phyloP scores from a whole-genome alignment of 371 early-diverging fungal species.

The Mortierella sp. region DNA sequence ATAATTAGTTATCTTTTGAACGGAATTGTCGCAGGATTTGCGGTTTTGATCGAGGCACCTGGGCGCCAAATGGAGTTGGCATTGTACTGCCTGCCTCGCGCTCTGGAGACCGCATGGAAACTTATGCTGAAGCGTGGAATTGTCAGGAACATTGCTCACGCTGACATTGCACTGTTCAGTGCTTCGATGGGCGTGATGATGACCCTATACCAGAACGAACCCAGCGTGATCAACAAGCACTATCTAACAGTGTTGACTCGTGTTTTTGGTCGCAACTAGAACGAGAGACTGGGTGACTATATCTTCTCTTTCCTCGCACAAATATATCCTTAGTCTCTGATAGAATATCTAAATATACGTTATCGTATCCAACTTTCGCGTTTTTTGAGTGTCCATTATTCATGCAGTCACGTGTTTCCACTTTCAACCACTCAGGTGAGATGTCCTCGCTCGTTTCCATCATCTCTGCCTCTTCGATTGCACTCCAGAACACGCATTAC shows the following conservation, averaged over 20 bases:
- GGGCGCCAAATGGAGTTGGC: constrained; percentile 83
- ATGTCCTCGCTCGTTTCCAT: background rate
- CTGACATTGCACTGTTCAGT: constrained; percentile 76
- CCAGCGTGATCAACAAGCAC: constrained; percentile 73
- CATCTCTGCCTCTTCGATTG: background rate
- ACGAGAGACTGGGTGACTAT: background rate
- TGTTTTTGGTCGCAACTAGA: constrained; percentile 78
- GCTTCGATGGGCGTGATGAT: constrained; percentile 82
- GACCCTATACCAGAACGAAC: constrained; percentile 85
- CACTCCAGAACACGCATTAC: background rate
- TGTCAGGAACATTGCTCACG: constrained; percentile 59
- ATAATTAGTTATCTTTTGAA: constrained; percentile 61
- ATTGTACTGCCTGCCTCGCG: constrained; percentile 84
- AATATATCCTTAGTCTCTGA: too few relatives aligned
- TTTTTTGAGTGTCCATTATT: too few relatives aligned
- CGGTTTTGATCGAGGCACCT: constrained; percentile 78
- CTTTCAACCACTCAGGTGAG: too few relatives aligned
- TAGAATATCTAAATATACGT: too few relatives aligned
- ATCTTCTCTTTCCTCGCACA: background rate
- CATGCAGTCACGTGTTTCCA: too few relatives aligned
- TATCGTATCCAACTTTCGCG: too few relatives aligned
- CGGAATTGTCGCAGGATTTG: constrained; percentile 77
- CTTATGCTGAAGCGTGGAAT: constrained; percentile 30
- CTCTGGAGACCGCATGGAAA: constrained; percentile 80
- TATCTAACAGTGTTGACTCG: constrained; percentile 85